Evolutionary conservation across 2,329 filamentous ascomycete species (phyloP), one percentile per base, ranked within the genome.

Genomic region (Calonectria fujianensis): DNA sequence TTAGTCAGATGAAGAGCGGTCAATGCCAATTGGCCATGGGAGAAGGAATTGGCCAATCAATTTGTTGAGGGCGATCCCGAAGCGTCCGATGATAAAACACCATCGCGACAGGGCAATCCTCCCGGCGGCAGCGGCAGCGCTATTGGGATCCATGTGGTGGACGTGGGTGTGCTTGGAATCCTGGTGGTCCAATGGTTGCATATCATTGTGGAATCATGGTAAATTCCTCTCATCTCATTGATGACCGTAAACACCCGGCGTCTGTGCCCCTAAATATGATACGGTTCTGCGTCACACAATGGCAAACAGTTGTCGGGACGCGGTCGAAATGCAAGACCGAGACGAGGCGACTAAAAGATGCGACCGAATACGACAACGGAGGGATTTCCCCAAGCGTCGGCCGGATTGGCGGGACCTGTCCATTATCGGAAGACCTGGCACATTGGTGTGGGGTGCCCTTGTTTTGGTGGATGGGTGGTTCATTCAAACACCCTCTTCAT

Each of bases 1-100:
- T 78, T 78, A 72, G 76, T 77, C 69, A 77, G 64, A 69, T 72
- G 76, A 78, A 74, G 59, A 74, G 76, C 76, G 76, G 76, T 77
- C 73, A 76, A 72, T 65, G 54, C 69, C 73, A 57, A 75, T 74
- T 73, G 76, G 76, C 67, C 35, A 16, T 37, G 35, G n/a, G 29
- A 54, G 63, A 32, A 24, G n/a, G 32, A 35, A 71, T 71, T 75
- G 76, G 37, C 73, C 71, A 77, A 78, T 72, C 54, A 65, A 13
- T 57, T 63, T 59, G 50, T 29, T 51, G 48, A 35, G 20, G 16
- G 24, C 24, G 50, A 29, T 45, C 35, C 64, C 67, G 64, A 63
- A 54, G 65, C 31, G 69, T 54, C 67, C 61, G 72, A 48, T n/a
- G 51, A 70, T n/a, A 63, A 61, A 70, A 74, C 67, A 70, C 61